These are phyloP conservation scores for Lentinula novae-zelandiae DNA, from an alignment of 1,284 basidiomycete species.

Conservation along the genomic window DNA sequence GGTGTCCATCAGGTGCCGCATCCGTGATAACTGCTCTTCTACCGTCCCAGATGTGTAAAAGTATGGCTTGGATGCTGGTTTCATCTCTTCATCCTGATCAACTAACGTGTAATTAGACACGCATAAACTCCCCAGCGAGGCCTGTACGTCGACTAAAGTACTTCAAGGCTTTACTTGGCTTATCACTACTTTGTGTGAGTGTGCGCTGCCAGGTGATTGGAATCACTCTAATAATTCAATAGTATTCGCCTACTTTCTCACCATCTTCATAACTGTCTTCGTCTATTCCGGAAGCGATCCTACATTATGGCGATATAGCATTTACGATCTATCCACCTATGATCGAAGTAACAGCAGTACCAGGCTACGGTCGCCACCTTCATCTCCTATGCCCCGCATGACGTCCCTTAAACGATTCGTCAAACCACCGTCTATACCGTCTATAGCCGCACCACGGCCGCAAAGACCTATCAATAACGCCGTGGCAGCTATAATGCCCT, in stretches of 20 bases:
- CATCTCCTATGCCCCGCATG: conserved; percentile 4
- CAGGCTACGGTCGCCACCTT: conserved; percentile 29
- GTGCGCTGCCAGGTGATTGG: background rate
- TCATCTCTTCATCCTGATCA: conserved; percentile 13
- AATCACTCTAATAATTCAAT: background rate
- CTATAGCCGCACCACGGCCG: conserved; percentile 42
- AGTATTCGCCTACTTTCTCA: conserved; percentile 36
- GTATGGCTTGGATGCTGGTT: background rate
- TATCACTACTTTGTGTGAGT: conserved; percentile 50
- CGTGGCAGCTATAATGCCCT: conserved; percentile 24
- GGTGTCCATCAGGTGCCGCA: conserved; percentile 44
- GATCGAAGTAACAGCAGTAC: conserved; percentile 26
- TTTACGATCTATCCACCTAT: conserved; percentile 41
- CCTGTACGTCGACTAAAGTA: conserved; percentile 49
- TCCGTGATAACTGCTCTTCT: conserved; percentile 31
- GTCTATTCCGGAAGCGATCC: conserved; percentile 35
- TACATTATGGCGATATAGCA: conserved; percentile 49
- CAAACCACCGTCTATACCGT: conserved; percentile 22
- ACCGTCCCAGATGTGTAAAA: conserved; percentile 30
- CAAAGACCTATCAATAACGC: conserved; percentile 22
- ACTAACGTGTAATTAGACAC: background rate
- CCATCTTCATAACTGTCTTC: conserved; percentile 28
- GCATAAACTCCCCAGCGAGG: conserved; percentile 15
- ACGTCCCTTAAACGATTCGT: background rate
- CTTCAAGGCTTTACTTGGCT: conserved; percentile 67